phyloP scores from a whole-genome alignment of 306 rosid genomes.

The Trifolium dubium region DNA sequence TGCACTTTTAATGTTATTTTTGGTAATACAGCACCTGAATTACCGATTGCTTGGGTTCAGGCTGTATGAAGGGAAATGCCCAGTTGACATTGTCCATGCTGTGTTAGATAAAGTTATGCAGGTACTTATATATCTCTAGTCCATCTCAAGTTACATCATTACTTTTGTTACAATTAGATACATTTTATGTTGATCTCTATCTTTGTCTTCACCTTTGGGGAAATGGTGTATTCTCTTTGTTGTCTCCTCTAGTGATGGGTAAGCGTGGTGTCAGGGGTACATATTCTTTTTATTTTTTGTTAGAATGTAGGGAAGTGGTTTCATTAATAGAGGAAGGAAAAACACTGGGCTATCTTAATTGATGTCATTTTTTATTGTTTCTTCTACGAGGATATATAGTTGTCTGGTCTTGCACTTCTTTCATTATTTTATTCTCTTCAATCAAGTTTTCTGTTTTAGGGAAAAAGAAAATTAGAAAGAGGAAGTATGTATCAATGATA shows the following conservation, averaged over 20 bases:
- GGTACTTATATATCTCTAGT: slow-evolving; percentile 54
- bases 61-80: slow-evolving; percentile 68
- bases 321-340: slow-evolving; percentile 14
- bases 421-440: slow-evolving; percentile 2
- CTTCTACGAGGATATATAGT: slow-evolving; percentile 2
- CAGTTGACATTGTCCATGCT: slow-evolving; percentile 48
- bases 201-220: slow-evolving; percentile 14
- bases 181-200: slow-evolving; percentile 9
- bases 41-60: slow-evolving; percentile 93
- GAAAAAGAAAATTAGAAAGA: neutral
- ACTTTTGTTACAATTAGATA: slow-evolving; percentile 23
- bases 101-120: slow-evolving; percentile 70
- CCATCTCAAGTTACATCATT: slow-evolving; percentile 30
- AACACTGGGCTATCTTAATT: neutral
- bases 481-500: neutral
- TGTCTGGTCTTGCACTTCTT: slow-evolving; percentile 4
- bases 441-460: neutral
- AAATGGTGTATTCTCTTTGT: neutral
- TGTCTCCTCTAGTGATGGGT: slow-evolving; percentile 26
- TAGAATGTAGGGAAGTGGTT: slow-evolving; percentile 14
- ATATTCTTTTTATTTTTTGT: neutral
- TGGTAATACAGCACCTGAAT: slow-evolving; percentile 73
- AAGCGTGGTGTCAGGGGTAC: slow-evolving; percentile 11
- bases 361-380: slow-evolving; percentile 7
- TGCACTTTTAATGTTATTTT: slow-evolving; percentile 33